Base-by-base conservation (phyloP, 2,329 filamentous ascomycete species). In the Fusarium sp. region DNA sequence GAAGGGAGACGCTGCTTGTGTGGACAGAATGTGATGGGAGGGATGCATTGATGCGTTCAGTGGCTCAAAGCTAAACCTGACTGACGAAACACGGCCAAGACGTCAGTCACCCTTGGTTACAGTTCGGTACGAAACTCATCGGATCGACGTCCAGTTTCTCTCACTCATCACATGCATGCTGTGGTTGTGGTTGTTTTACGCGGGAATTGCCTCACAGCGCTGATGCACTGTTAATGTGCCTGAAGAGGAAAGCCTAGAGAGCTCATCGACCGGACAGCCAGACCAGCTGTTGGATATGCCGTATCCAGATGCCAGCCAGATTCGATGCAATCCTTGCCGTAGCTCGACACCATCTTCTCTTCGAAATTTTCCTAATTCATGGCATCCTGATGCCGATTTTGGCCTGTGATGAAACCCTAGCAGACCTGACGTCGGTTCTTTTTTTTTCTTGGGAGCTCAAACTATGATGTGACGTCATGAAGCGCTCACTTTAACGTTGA, bases 381-480 rank as follows among this genome's bases (percentile, higher is more conserved):
- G 59, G 35, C 44, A 65, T 59, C 38, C 49, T 31, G 54, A 67
- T 73, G 57, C 63, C 70, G 66, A 71, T 60, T 73, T 48, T 60
- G 57, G 55, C 35, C 35, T 16, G 35, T 49, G 65, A 54, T 51
- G 41, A 49, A 39, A 61, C 60, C 27, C 52, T 49, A 56, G 46
- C 39, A 51, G 33, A 51, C 45, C 52, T 66, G 71, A 73, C 71
- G 71, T 73, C 63, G 68, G 37, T 54, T 65, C 29, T 46, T 21
- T 69, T 60, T 60, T 54, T 67, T 49, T 51, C 33, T 38, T 46
- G 25, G 35, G 41, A 45, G 58, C 45, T 70, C 41, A 33, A 57
- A 19, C n/a, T 48, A 25, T 16, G 14, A 12, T 31, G 42, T 77
- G 76, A 77, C 75, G 76, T 77, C 75, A 77, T 74, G 63, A 65